Base-by-base conservation (phyloP, 2,329 filamentous ascomycete genomes). In the Lecanosticta acicola region DNA sequence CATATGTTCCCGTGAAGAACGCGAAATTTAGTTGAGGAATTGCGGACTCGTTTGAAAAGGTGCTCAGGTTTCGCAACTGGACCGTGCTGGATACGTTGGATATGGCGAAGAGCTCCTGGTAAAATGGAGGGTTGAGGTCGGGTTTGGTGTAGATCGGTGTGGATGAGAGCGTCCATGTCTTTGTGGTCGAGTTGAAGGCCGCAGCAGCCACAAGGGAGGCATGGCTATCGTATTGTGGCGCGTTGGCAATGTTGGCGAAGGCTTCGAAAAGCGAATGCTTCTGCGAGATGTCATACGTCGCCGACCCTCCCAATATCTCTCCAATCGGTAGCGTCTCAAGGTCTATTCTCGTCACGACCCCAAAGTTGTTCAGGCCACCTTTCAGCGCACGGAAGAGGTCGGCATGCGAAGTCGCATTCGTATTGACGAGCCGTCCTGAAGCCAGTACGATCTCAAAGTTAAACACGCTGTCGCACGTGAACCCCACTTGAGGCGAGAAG, bases 301-400 rank as follows among this genome's bases (percentile, higher is more conserved):
- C 38, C n/a, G 33, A 24, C 10, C 34, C 42, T n/a, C 29, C 42
- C 26, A 37, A 16, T 16, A 43, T 35, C 18, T 36, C 32, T 14
- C 41, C 41, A 34, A 24, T 20, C 11, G 16, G 8, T n/a, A 57
- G 53, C 5, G 54, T 55, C n/a, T 42, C 35, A n/a, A 52, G 64
- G 20, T 52, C 46, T 58, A 76, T 75, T 26, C 71, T 65, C 0
- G 68, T 68, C 4, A 72, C 68, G n/a, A 71, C 61, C 13, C 71
- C 71, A 46, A 73, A 73, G 39, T 68, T 70, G 46, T 68, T 66
- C 0, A 68, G 66, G 2, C 69, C 71, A 17, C 71, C 71, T 11
- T 66, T 63, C 18, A 74, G 48, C 17, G 68, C 71, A 66, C 68
- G 73, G 55, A 73, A 76, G 2, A 76, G 61, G 43, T 76, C 72